These are phyloP conservation scores for Yarrowia galli DNA, from an alignment of 1,139 yeast genomes.

Conservation along the genomic window DNA sequence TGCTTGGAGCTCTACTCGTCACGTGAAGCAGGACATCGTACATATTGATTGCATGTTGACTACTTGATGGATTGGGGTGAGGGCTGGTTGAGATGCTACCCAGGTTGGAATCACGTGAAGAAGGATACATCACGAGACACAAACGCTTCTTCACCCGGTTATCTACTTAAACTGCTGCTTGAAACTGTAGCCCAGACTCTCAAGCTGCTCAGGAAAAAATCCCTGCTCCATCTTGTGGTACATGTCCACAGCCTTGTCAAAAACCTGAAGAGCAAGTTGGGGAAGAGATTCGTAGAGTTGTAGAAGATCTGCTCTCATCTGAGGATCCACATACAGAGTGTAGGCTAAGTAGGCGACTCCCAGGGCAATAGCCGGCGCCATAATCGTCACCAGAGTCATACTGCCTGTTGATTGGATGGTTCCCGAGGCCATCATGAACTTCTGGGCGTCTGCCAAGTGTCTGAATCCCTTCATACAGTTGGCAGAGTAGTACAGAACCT, in stretches of 20 bases:
- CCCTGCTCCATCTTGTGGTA: background rate
- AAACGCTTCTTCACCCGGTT: no score
- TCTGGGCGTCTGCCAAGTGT: background rate
- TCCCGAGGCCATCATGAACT: constrained; percentile 4
- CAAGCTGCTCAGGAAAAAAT: background rate
- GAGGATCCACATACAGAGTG: background rate
- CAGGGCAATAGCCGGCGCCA: constrained; percentile 4
- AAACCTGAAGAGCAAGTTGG: background rate
- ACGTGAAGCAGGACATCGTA: no score
- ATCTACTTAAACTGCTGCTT: background rate
- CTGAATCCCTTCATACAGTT: constrained; percentile 23
- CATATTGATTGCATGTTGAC: no score
- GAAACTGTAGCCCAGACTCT: background rate
- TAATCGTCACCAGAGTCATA: background rate
- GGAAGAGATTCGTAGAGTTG: background rate
- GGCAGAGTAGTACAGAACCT: constrained; percentile 13
- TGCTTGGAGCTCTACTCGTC: no score
- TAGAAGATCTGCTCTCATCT: constrained; percentile 1
- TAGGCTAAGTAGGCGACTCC: constrained; percentile 1
- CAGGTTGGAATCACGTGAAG: no score
- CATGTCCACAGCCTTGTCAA: constrained; percentile 4
- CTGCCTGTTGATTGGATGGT: background rate
- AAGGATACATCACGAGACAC: no score
- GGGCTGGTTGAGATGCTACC: no score
- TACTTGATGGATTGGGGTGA: no score